Base-by-base conservation (phyloP, 306 rosid species). In the Hippophae gyantsensis region DNA sequence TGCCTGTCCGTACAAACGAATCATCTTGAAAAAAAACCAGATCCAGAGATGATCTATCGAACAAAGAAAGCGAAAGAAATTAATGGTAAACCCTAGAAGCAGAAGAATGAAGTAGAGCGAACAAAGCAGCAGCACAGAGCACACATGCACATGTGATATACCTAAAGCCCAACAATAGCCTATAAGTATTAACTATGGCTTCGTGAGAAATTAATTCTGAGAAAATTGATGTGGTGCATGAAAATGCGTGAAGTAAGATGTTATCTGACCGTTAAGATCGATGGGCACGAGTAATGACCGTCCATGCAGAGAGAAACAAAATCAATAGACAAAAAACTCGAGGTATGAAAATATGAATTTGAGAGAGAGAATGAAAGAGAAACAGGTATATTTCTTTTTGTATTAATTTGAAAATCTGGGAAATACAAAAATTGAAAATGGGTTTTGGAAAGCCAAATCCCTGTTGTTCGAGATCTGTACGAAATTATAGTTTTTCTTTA, bases 251-350 rank as follows among this genome's bases (percentile, higher is more conserved):
- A 62, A 13, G 40, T 9, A 27, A 18, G 71, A 50, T 26, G 66
- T 61, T 57, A 81, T 78, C 84, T 10, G 82, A 79, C 83, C 88
- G 94, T 81, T 61, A 81, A 80, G 72, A 77, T 67, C 49, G 66
- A 71, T 38, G 62, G 27, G 66, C 64, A 13, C 43, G 57, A 67
- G 84, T 61, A 66, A 59, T 40, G 72, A 69, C 80, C 79, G 73
- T 73, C 77, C 86, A 73, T 71, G 72, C 74, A 77, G 72, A 62
- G 13, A 65, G 56, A 53, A 23, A 42, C 45, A 69, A 54, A 44
- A 32, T 32, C 38, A 32, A 32, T 32, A 32, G 38, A 32, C 38
- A 32, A 32, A 32, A 32, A 32, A 32, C 38, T 32, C 38, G 38
- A 32, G 38, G 38, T 32, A 32, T 32, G 38, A 32, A 32, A 32